Evolutionary conservation across 306 rosid genomes (phyloP).

Genomic region (Trifolium subterraneum): DNA sequence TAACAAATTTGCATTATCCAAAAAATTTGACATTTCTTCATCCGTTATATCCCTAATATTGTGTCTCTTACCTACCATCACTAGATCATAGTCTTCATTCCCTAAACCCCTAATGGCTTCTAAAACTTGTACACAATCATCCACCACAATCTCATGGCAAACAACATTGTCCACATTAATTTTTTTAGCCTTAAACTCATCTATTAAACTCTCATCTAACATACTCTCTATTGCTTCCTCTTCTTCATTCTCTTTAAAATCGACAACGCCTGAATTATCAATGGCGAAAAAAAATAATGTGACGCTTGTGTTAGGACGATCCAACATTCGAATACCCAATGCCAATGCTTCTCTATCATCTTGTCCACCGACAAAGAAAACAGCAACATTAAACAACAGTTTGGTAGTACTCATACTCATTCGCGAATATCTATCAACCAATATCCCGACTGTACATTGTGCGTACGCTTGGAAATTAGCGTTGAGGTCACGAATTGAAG

Average conservation of each 20-base stretch:
- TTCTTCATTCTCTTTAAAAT: background rate
- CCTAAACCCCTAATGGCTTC: conserved; percentile 31
- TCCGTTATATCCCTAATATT: background rate
- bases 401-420: background rate
- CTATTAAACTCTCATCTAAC: conserved; percentile 48
- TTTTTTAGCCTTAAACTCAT: conserved; percentile 52
- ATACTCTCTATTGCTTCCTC: conserved; percentile 22
- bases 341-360: conserved; percentile 65
- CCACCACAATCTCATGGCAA: conserved; percentile 48
- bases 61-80: conserved; percentile 55
- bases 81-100: conserved; percentile 40
- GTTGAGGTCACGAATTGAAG: conserved; percentile 44
- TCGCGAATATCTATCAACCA: conserved; percentile 49
- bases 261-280: background rate
- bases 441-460: conserved; percentile 58
- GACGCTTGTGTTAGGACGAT: conserved; percentile 14
- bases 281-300: conserved; percentile 39
- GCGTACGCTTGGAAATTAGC: conserved; percentile 34
- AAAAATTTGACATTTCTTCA: conserved; percentile 49
- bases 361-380: conserved; percentile 58
- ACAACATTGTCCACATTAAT: background rate
- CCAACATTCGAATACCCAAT: conserved; percentile 49
- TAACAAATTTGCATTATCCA: conserved; percentile 54
- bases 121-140: conserved; percentile 39
- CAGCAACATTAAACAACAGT: conserved; percentile 22